Evolutionary conservation across 1,139 yeast species (phyloP).

Genomic region (Geotrichum citri-aurantii): DNA sequence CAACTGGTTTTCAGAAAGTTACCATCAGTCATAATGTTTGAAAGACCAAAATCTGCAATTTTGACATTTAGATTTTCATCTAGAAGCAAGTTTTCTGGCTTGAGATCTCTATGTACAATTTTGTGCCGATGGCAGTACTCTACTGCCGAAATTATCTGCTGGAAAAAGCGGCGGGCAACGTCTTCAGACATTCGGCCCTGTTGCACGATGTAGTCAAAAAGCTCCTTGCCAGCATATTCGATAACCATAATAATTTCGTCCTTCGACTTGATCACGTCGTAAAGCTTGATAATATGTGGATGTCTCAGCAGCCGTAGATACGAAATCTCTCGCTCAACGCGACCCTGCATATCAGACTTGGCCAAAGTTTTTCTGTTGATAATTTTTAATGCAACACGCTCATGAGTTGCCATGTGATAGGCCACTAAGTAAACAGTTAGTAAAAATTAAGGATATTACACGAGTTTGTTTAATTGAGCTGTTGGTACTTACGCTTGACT

Average conservation of each 20-base stretch:
- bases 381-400: slow-evolving; percentile 88
- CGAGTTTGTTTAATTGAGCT: not conserved
- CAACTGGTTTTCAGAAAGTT: slow-evolving; percentile 92
- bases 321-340: slow-evolving; percentile 91
- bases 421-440: slow-evolving; percentile 44
- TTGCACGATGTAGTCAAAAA: slow-evolving; percentile 93
- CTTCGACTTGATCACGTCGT: slow-evolving; percentile 92
- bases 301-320: slow-evolving; percentile 84
- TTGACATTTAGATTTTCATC: slow-evolving; percentile 91
- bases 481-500: slow-evolving; percentile 50
- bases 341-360: slow-evolving; percentile 95
- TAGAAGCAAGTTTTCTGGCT: slow-evolving; percentile 85
- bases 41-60: slow-evolving; percentile 94
- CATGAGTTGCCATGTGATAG: slow-evolving; percentile 87
- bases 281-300: slow-evolving; percentile 93
- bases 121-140: slow-evolving; percentile 97
- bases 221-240: slow-evolving; percentile 93
- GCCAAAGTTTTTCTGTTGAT: slow-evolving; percentile 91
- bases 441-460: not conserved
- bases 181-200: slow-evolving; percentile 91
- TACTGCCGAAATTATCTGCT: slow-evolving; percentile 95
- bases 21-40: slow-evolving; percentile 97
- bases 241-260: slow-evolving; percentile 98
- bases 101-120: slow-evolving; percentile 93
- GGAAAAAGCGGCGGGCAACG: slow-evolving; percentile 92